Evolutionary conservation across 1,139 yeast species (phyloP).

Genomic region (Lodderomyces margitis): DNA sequence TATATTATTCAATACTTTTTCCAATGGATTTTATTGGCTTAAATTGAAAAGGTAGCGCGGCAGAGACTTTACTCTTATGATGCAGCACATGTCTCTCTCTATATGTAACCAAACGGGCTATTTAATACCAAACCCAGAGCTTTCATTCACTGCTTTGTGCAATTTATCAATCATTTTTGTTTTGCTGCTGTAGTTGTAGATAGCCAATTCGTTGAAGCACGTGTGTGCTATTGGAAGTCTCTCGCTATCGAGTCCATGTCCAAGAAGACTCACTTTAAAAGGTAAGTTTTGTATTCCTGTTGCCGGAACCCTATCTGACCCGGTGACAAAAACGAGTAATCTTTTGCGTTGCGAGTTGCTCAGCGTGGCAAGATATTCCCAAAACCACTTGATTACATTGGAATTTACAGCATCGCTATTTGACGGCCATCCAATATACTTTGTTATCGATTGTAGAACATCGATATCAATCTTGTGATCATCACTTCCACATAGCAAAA

Average conservation of each 20-base stretch:
- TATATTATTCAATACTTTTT: slow-evolving; percentile 13
- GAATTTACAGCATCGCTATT: slow-evolving; percentile 33
- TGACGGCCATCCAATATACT: slow-evolving; percentile 60
- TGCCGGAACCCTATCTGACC: slow-evolving; percentile 90
- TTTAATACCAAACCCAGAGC: slow-evolving; percentile 83
- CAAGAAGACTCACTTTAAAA: slow-evolving; percentile 58
- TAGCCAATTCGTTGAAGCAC: slow-evolving; percentile 84
- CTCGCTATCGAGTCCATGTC: slow-evolving; percentile 44
- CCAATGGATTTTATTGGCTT: slow-evolving; percentile 25
- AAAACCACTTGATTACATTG: slow-evolving; percentile 68
- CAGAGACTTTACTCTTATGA: too few relatives aligned
- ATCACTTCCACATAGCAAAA: slow-evolving; percentile 75
- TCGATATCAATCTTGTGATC: slow-evolving; percentile 64
- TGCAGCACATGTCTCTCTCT: too few relatives aligned
- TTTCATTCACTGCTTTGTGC: slow-evolving; percentile 65
- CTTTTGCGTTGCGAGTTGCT: slow-evolving; percentile 52
- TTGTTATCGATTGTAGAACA: slow-evolving; percentile 67
- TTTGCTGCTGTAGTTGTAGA: slow-evolving; percentile 60
- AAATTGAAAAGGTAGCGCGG: slow-evolving; percentile 2
- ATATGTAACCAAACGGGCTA: slow-evolving; percentile 25
- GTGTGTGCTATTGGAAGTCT: slow-evolving; percentile 86
- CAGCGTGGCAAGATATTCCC: slow-evolving; percentile 64
- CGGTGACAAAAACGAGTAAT: slow-evolving; percentile 76
- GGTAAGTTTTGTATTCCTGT: slow-evolving; percentile 77
- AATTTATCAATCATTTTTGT: slow-evolving; percentile 58